Evolutionary conservation across 345 rosid species (phyloP).

Genomic region (Acer campestre): DNA sequence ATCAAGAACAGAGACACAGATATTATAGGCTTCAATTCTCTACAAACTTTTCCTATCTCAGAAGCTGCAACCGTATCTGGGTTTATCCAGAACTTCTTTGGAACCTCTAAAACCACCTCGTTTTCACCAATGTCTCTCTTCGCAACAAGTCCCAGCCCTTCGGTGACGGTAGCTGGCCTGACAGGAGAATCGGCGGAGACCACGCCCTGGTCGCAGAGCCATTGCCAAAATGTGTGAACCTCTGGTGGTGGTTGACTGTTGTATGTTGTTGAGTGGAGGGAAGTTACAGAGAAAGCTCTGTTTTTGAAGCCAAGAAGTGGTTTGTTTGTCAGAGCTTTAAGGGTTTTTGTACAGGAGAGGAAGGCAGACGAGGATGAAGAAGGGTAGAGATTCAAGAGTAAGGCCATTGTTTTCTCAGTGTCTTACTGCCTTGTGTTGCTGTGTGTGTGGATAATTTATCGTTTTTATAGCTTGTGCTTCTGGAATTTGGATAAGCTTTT

Average conservation of each 20-base stretch:
- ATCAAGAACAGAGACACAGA: constrained; percentile 83
- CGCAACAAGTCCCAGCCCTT: constrained; percentile 88
- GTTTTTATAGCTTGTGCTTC: constrained; percentile 2
- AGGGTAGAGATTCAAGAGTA: constrained; percentile 18
- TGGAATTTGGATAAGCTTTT: neutral
- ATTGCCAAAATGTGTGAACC: constrained; percentile 75
- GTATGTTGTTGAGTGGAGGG: constrained; percentile 28
- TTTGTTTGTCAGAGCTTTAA: constrained; percentile 17
- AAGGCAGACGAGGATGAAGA: constrained; percentile 19
- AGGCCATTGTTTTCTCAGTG: constrained; percentile 25
- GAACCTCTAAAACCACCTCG: constrained; percentile 88
- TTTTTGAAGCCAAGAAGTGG: constrained; percentile 28
- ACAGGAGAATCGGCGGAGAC: constrained; percentile 60
- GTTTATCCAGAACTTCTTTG: constrained; percentile 82
- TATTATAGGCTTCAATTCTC: constrained; percentile 83
- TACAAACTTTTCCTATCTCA: constrained; percentile 71
- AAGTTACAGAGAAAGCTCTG: constrained; percentile 29
- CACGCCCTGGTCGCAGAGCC: constrained; percentile 70
- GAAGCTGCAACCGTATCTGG: constrained; percentile 77
- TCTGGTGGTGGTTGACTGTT: constrained; percentile 32
- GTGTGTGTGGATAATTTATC: neutral
- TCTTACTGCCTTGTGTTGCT: no score
- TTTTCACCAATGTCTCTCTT: constrained; percentile 66
- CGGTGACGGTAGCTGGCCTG: constrained; percentile 58
- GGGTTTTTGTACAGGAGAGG: constrained; percentile 24